A percentile compares a stretch with the other conserved stretches of the same genome.
Evolutionary conservation across 2,329 filamentous ascomycete genomes (phyloP).

Genomic region (Colletotrichum paranaense): DNA sequence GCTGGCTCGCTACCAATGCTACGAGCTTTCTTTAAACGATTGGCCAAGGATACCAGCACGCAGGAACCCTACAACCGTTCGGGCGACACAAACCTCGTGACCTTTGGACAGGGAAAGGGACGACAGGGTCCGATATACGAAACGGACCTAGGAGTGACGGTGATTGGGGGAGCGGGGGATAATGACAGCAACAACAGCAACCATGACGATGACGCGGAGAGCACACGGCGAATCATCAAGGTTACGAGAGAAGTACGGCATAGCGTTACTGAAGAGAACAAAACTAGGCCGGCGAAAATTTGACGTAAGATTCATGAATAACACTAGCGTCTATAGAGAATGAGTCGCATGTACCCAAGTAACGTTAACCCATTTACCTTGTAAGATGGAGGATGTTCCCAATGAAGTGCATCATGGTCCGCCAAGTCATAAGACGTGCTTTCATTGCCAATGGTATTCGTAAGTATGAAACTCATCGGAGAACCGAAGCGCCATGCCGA

Average conservation of each 20-base stretch:
- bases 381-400: neutral
- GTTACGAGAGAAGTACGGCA: neutral
- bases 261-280: neutral
- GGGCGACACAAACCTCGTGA: neutral
- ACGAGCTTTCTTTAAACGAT: conserved; percentile 34
- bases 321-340: neutral
- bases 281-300: too few relatives aligned
- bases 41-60: conserved; percentile 4
- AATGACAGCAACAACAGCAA: neutral
- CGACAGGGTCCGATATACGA: neutral
- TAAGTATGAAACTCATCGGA: too few relatives aligned
- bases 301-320: neutral
- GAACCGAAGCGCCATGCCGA: too few relatives aligned
- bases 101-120: neutral
- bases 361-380: neutral
- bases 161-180: neutral
- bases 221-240: neutral
- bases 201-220: neutral
- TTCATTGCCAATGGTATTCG: neutral
- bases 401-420: neutral
- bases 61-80: neutral
- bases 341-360: neutral
- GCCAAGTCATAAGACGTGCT: neutral
- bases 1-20: conserved; percentile 41
- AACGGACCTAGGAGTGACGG: neutral